These are phyloP conservation scores for Aphanomyces cochlioides DNA, from an alignment of 352 stramenopile species.

Conservation along the genomic window DNA sequence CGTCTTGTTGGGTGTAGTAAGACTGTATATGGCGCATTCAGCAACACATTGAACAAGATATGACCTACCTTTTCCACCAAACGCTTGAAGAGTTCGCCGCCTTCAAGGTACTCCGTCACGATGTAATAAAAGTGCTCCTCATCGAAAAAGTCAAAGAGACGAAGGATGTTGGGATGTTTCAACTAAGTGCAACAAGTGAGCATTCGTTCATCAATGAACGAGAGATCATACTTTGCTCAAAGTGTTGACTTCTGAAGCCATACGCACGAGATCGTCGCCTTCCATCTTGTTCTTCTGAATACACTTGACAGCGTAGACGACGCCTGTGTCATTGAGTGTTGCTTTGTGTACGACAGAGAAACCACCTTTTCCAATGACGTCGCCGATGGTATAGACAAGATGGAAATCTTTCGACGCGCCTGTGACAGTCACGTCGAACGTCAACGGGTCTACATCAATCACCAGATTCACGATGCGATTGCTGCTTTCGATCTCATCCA, in stretches of 20 bases:
- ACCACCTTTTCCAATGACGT: constrained; percentile 84
- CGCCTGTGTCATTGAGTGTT: constrained; percentile 69
- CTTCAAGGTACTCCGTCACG: constrained; percentile 82
- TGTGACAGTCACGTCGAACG: neutral
- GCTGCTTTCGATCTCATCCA: neutral
- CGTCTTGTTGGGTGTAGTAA: constrained; percentile 30
- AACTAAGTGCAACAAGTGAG: constrained; percentile 36
- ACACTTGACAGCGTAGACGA: constrained; percentile 87
- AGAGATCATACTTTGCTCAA: constrained; percentile 31
- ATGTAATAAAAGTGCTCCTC: constrained; percentile 87
- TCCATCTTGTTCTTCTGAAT: constrained; percentile 77
- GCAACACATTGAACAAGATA: neutral
- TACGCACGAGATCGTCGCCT: constrained; percentile 75
- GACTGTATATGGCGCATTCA: neutral
- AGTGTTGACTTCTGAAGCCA: constrained; percentile 80
- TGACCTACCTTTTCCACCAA: constrained; percentile 71
- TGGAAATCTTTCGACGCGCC: constrained; percentile 18
- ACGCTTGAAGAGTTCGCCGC: constrained; percentile 86
- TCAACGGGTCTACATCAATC: constrained; percentile 18
- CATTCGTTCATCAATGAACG: too few relatives aligned
- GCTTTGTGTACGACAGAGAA: constrained; percentile 87
- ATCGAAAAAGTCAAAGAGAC: constrained; percentile 87
- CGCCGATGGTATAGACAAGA: constrained; percentile 56
- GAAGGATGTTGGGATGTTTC: constrained; percentile 88
- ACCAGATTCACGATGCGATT: neutral